Evolutionary conservation across 2,329 filamentous ascomycete species (phyloP), one percentile per base, ranked within the genome.

Genomic region (Didymellaceae sp.): DNA sequence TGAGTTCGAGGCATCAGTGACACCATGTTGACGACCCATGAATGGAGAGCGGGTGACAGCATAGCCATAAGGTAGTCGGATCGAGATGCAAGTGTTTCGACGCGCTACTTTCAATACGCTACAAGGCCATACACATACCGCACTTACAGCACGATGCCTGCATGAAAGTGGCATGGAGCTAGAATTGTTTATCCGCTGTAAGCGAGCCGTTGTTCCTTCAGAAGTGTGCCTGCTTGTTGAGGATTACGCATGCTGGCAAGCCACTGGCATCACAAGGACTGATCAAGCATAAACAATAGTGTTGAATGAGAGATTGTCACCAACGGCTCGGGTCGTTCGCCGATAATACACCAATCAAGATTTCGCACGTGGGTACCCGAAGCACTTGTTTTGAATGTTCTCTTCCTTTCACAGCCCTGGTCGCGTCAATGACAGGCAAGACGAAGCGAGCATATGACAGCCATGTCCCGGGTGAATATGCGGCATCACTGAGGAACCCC

Each of bases 241-340:
- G 26, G 28, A 13, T 43, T 33, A 38, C 42, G 42, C 42, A 52
- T 32, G 37, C 32, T 22, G 7, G 16, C 37, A 46, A 52, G 48
- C 42, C 48, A 52, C 42, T 32, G 18, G 31, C 48, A 45, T 28
- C 43, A 52, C 31, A 45, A 17, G 25, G 21, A 18, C 28, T 46
- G 26, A 28, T 33, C 32, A 32, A 25, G 18, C 24, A 18, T 25
- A 34, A 33, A 21, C 17, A 13, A 45, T 16, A 16, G 22, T 8
- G 20, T 32, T 35, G 42, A n/a, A 9, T 32, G 25, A 35, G 11
- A 24, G 22, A 5, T 33, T 50, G 34, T 30, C 30, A 41, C 35
- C 30, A 38, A 25, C 18, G 20, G 26, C 14, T 16, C 42, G 35
- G 37, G 25, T 45, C 26, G 26, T 41, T 26, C 30, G 22, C 48